phyloP scores from a whole-genome alignment of 2,329 filamentous ascomycete species.

The Fusarium tupiense region DNA sequence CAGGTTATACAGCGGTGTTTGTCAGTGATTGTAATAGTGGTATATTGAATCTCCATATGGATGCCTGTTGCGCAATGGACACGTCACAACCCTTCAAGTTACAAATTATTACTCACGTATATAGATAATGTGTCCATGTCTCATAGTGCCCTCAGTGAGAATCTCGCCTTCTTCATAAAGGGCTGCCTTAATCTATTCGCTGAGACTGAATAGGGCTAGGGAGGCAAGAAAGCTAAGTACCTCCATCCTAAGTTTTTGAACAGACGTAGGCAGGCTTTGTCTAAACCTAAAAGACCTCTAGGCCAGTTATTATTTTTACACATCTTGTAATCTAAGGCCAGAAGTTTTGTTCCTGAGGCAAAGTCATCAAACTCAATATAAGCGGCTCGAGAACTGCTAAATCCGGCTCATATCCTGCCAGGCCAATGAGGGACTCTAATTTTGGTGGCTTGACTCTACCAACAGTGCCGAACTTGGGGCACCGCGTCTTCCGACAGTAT shows the following conservation, averaged over 20 bases:
- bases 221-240: neutral
- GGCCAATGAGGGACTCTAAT: neutral
- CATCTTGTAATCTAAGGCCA: too few species aligned
- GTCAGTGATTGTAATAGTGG: neutral
- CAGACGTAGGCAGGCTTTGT: neutral
- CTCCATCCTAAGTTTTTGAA: rapidly evolving
- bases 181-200: too few species aligned
- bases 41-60: neutral
- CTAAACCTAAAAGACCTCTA: neutral
- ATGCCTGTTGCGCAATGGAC: neutral
- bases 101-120: too few species aligned
- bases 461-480: neutral
- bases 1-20: neutral
- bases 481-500: slow-evolving; percentile 7
- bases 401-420: neutral
- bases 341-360: too few species aligned
- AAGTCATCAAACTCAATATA: neutral
- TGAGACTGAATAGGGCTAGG: neutral
- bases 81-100: rapidly evolving
- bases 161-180: too few species aligned
- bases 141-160: neutral
- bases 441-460: neutral
- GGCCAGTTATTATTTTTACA: too few species aligned
- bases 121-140: too few species aligned
- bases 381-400: neutral